Evolutionary conservation across 139 green algal species (phyloP), one percentile per base, ranked within the genome.

Genomic region (Axilococcus clingmanii): DNA sequence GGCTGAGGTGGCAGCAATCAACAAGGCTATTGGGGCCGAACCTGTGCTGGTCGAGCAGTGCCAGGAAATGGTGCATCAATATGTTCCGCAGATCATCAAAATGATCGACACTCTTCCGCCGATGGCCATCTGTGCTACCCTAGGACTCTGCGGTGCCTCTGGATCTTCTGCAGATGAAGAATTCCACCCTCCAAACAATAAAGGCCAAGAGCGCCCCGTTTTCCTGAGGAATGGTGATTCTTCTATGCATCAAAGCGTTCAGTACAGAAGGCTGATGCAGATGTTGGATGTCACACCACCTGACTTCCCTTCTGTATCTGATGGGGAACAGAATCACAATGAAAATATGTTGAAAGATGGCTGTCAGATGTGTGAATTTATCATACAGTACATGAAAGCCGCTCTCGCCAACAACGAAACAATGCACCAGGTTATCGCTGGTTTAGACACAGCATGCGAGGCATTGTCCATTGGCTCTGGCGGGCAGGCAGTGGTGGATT

Each of bases 361-460:
- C n/a, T 94, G 84, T 64, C 67, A 87, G 33, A 82, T 94, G 61
- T 94, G 85, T 71, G 37, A 82, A 61, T 74, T 81, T 35, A 83
- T 80, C 15, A 79, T 91, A 44, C 69, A 75, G 42, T 94, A 90
- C 54, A 48, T 85, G 38, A 79, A 85, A 57, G 53, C 63, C 16
- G 81, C 81, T 6, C 68, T 93, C 45, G 55, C 73, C 20, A 79
- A 68, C 76, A 88, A 94, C 50, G 37, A 83, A 37, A 93, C 83
- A 3, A 30, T 57, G 29, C 46, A 59, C 4, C 32, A 70, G 33
- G 71, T 87, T 1, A 62, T 69, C n/a, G 40, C 63, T 36, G 37
- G 38, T 9, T 67, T 86, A 62, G 74, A 70, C 29, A 31, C 55
- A 28, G 42, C 80, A 44, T 91, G 82, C 41, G 66, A 87, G 41